These are phyloP conservation scores for Alternaria rosae DNA, from an alignment of 2,329 filamentous ascomycete species.

Conservation along the genomic window DNA sequence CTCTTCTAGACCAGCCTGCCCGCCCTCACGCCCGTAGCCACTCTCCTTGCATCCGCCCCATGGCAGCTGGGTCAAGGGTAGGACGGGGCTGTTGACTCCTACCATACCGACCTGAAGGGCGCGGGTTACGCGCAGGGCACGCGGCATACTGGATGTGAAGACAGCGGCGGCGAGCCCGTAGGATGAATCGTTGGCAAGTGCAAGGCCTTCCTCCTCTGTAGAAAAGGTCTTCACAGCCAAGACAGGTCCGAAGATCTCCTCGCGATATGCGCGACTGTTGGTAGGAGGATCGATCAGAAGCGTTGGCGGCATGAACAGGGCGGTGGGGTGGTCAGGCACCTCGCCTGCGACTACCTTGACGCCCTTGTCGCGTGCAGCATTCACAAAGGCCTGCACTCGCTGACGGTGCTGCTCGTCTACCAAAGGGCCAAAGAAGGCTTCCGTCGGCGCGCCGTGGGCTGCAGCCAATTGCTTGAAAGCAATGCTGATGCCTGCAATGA, in stretches of 20 bases:
- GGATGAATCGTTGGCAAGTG: conserved; percentile 41
- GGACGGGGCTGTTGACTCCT: conserved; percentile 17
- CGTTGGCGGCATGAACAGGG: conserved; percentile 5
- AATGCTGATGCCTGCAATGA: not conserved
- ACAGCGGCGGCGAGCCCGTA: conserved; percentile 33
- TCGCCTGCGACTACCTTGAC: conserved; percentile 23
- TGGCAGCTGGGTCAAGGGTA: not conserved
- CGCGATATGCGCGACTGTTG: conserved; percentile 1
- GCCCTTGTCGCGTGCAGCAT: conserved; percentile 5
- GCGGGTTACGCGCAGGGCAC: conserved; percentile 25
- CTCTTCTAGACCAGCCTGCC: not conserved
- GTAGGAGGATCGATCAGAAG: conserved; percentile 1
- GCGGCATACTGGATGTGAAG: conserved; percentile 19
- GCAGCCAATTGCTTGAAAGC: not conserved
- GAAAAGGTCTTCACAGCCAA: conserved; percentile 39
- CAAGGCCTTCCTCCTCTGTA: conserved; percentile 44
- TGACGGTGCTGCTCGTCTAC: conserved; percentile 2
- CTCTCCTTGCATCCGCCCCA: conserved; percentile 8
- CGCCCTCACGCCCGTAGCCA: not conserved
- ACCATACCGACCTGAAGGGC: conserved; percentile 31
- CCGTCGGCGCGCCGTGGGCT: not conserved
- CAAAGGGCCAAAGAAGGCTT: conserved; percentile 1
- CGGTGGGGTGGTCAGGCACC: conserved; percentile 1
- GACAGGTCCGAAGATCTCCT: conserved; percentile 47
- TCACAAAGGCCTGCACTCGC: not conserved